phyloP scores from a whole-genome alignment of 208 protist species.

The Zelonia costaricensis region DNA sequence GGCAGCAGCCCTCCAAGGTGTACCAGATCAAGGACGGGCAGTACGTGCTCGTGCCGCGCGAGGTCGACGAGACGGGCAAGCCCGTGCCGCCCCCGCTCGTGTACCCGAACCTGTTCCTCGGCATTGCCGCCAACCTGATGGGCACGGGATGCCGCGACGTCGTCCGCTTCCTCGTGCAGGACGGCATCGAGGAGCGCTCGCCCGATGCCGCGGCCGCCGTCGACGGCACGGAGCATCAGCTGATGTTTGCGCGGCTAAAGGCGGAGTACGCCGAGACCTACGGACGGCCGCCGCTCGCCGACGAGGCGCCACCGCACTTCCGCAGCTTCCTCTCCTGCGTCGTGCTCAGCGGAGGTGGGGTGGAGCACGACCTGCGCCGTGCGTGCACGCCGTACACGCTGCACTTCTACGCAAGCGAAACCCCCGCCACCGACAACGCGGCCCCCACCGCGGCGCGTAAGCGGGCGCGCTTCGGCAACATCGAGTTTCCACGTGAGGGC shows the following conservation, averaged over 20 bases:
- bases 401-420: constrained; percentile 43
- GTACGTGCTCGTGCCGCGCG: constrained; percentile 45
- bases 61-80: constrained; percentile 13
- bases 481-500: constrained; percentile 43
- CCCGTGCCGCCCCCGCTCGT: constrained; percentile 17
- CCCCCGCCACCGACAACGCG: background rate
- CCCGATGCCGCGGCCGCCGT: constrained; percentile 9
- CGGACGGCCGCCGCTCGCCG: constrained; percentile 8
- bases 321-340: constrained; percentile 55
- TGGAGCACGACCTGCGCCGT: constrained; percentile 89
- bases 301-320: constrained; percentile 20
- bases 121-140: constrained; percentile 75
- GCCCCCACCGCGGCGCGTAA: background rate
- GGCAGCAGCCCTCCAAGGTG: constrained; percentile 49
- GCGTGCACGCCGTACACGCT: constrained; percentile 62
- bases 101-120: constrained; percentile 71
- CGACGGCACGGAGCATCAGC: constrained; percentile 18
- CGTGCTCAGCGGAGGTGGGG: constrained; percentile 83
- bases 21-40: constrained; percentile 55
- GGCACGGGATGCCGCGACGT: constrained; percentile 85
- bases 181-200: constrained; percentile 47
- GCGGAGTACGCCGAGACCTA: constrained; percentile 20
- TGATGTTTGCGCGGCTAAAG: constrained; percentile 27
- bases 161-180: constrained; percentile 74
- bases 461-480: constrained; percentile 57